These are phyloP conservation scores for Friedmanniomyces endolithicus DNA, from an alignment of 495 filamentous ascomycete genomes.

Conservation along the genomic window DNA sequence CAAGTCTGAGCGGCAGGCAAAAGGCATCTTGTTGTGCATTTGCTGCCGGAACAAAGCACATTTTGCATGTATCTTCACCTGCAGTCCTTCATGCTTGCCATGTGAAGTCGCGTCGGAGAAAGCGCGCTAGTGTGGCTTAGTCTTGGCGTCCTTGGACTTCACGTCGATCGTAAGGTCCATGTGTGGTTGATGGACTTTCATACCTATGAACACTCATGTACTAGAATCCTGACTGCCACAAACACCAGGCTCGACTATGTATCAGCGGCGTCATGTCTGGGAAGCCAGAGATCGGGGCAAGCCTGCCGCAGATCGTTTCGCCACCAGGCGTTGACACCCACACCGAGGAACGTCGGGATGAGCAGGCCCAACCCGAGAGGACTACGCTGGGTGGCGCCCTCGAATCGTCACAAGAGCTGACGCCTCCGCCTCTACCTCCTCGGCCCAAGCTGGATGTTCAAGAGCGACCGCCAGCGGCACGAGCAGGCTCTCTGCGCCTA, in stretches of 20 bases:
- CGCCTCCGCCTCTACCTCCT: constrained; percentile 55
- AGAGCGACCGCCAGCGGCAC: constrained; percentile 27
- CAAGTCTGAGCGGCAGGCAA: background rate
- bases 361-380: background rate
- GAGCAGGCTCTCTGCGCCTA: constrained; percentile 15
- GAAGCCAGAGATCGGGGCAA: background rate
- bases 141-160: too few relatives aligned
- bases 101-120: too few relatives aligned
- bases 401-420: constrained; percentile 12
- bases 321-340: background rate
- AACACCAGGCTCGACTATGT: background rate
- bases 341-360: background rate
- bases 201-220: too few relatives aligned
- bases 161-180: too few relatives aligned
- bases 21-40: too few relatives aligned
- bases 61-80: too few relatives aligned
- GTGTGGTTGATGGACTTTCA: too few relatives aligned
- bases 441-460: constrained; percentile 40
- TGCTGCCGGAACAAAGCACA: too few relatives aligned
- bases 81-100: too few relatives aligned
- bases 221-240: too few relatives aligned
- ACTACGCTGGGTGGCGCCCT: background rate
- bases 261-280: background rate
- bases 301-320: background rate
- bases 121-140: too few relatives aligned